These are phyloP conservation scores for Abrus pulchellus DNA, from an alignment of 306 rosid species.

Conservation along the genomic window DNA sequence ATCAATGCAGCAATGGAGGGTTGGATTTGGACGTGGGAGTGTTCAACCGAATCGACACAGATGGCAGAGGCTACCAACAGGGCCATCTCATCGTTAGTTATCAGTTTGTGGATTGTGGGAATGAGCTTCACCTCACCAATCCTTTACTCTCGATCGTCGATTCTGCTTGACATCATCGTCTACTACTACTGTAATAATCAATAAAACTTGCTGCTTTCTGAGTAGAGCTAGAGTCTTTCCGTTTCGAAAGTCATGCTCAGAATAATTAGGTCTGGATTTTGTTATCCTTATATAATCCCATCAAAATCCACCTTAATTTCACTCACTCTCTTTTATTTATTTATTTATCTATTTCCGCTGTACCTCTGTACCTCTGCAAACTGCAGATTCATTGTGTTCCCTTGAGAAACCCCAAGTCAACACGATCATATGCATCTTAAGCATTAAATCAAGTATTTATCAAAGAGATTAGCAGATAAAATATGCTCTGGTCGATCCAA, in stretches of 20 bases:
- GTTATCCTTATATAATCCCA: background rate
- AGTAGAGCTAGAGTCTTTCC: too few species aligned
- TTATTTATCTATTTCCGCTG: too few species aligned
- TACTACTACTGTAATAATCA: too few species aligned
- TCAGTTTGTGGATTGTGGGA: constrained; percentile 66
- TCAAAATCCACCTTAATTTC: background rate
- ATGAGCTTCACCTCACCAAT: background rate
- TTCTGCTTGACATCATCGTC: background rate
- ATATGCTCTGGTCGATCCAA: background rate
- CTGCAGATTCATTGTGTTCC: too few species aligned
- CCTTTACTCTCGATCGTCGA: constrained; percentile 45
- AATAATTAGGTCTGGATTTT: background rate
- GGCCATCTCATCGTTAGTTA: constrained; percentile 68
- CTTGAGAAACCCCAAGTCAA: too few species aligned
- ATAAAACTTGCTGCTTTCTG: background rate
- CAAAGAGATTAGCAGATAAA: too few species aligned
- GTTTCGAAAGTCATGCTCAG: background rate
- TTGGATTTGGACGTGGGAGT: constrained; percentile 72
- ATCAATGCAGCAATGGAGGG: constrained; percentile 77
- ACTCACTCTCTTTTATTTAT: too few species aligned
- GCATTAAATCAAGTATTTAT: too few species aligned
- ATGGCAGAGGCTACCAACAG: constrained; percentile 55
- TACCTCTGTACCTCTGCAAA: too few species aligned
- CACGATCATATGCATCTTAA: too few species aligned
- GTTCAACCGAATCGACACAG: constrained; percentile 59